phyloP scores from a whole-genome alignment of 2,329 filamentous ascomycete genomes.

The Alternaria burnsii region DNA sequence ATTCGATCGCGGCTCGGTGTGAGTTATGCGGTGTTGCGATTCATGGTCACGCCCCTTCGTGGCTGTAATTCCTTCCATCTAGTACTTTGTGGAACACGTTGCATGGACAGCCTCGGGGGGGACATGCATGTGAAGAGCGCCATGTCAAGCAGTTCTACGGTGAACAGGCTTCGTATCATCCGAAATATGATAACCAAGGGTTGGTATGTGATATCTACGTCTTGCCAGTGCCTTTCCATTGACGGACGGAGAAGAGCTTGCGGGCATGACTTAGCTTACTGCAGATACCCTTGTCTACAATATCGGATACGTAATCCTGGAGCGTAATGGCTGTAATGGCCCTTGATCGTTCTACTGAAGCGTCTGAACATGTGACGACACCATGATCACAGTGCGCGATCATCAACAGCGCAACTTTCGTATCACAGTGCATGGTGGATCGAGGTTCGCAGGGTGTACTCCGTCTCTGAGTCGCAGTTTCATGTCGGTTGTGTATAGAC shows the following conservation, averaged over 20 bases:
- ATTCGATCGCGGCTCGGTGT: neutral
- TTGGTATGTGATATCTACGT: neutral
- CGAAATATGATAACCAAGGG: neutral
- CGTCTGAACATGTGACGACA: neutral
- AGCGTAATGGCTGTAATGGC: neutral
- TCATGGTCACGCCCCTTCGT: neutral
- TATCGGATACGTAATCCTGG: neutral
- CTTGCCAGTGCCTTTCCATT: neutral
- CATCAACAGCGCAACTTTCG: neutral
- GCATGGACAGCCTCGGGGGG: neutral
- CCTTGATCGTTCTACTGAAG: neutral
- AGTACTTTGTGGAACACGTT: neutral
- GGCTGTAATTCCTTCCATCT: neutral
- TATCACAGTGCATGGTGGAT: neutral
- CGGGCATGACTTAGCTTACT: neutral
- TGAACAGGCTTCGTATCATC: neutral
- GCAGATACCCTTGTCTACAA: too few species aligned
- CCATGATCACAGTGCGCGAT: neutral
- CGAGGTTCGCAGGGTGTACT: neutral
- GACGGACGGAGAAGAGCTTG: neutral
- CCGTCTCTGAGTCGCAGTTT: rapidly evolving
- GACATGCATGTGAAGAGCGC: neutral
- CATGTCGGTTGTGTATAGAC: neutral
- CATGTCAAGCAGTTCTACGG: neutral
- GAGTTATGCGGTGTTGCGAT: neutral